Evolutionary conservation across 768 basidiomycete genomes (phyloP), one percentile per base, ranked within the genome.

Genomic region (Peribolospora kevripleyi): DNA sequence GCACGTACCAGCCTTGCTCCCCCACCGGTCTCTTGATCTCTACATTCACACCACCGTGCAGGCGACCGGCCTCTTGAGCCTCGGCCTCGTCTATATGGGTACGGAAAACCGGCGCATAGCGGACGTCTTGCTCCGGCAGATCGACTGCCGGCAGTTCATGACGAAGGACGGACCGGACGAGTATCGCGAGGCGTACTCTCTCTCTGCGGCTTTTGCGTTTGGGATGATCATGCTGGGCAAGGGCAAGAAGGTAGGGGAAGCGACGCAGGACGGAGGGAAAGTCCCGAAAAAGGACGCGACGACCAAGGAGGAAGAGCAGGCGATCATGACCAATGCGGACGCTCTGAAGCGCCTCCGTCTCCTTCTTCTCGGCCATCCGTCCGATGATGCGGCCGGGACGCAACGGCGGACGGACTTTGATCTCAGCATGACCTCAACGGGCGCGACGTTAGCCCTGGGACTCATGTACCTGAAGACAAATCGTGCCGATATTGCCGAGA

Each of bases 161-260:
- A 81, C 81, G 52, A 79, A 82, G 2, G 86, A 91, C 59, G 72
- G 84, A 46, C 85, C 79, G 63, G 81, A 81, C 59, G 86, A 90
- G 60, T 80, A 87, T 64, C 78, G 84, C 45, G 93, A 97, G 64
- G 80, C 87, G 1, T 97, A 95, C 64, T 82, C 88, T 0, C 80
- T 84, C 59, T 76, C 85, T 2, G 78, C 86, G 3, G 85, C 84
- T 7, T 74, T 93, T 40, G 81, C 84, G 0, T 93, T 93, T 63
- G 93, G 93, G 4, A 83, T 93, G 78, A 81, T 91, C 67, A 91
- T 95, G 82, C 75, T 97, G 11, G 90, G 85, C 5, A 80, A 79
- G 61, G 90, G 93, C 2, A 63, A 66, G 3, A 61, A 61, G 25
- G 73, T 77, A 0, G 72, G 74, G 6, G 78, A 81, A 42, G 82